phyloP scores from a whole-genome alignment of 768 basidiomycete species.

The Cantharellus cinnabarinus region DNA sequence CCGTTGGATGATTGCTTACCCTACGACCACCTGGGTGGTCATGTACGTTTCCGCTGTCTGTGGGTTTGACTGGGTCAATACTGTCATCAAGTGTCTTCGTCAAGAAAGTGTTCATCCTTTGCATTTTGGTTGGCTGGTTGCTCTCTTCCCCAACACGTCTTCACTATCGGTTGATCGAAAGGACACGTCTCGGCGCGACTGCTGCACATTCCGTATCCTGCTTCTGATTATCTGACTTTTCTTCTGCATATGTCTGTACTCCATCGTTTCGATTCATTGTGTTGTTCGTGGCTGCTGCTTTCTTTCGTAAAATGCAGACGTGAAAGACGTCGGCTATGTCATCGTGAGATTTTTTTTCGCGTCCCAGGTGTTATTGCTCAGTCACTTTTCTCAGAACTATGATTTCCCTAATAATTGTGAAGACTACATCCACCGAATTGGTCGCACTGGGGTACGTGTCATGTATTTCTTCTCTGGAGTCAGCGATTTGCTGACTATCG shows the following conservation, averaged over 20 bases:
- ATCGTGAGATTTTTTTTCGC: conserved; percentile 36
- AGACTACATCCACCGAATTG: conserved; percentile 98
- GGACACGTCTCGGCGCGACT: neutral
- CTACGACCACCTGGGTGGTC: no score
- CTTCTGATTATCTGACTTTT: neutral
- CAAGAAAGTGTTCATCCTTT: no score
- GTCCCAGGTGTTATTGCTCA: conserved; percentile 1
- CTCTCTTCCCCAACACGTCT: no score
- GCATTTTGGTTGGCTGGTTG: no score
- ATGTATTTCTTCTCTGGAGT: neutral
- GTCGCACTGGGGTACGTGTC: conserved; percentile 68
- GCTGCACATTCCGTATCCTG: neutral
- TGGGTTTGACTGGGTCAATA: no score
- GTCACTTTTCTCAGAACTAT: conserved; percentile 42
- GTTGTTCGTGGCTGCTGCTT: neutral
- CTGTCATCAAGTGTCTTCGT: no score
- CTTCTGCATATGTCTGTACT: neutral
- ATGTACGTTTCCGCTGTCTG: no score
- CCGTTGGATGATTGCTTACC: no score
- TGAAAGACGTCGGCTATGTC: conserved; percentile 97
- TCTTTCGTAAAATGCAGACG: conserved; percentile 34
- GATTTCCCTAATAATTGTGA: conserved; percentile 97
- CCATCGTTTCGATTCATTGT: neutral
- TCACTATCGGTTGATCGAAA: no score
- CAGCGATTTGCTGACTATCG: neutral